Base-by-base conservation (phyloP, 2,329 filamentous ascomycete genomes). In the Claviceps fusiformis region DNA sequence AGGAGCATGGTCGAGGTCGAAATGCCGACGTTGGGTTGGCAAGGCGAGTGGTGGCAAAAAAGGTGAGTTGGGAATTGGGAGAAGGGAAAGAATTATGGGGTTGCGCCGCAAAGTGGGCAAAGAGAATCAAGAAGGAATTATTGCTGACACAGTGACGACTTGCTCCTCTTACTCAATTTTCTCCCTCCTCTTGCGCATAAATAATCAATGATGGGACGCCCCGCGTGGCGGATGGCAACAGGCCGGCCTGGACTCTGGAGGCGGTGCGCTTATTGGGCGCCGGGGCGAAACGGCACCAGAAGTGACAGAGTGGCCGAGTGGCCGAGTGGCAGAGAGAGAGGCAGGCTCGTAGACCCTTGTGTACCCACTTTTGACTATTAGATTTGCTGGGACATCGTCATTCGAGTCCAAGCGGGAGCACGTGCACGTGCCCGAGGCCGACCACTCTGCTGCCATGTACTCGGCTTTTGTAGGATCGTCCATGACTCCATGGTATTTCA, bases 1-100 rank as follows among this genome's bases (percentile, higher is more conserved):
- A 64, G 60, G 61, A 64, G 64, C 71, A 73, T 73, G 61, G 61
- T 71, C 59, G 59, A 61, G 61, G 61, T 71, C 59, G 59, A 61
- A 47, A 47, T 41, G 39, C 45, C 33, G 31, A 49, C 31, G 44
- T 35, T 17, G 41, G 24, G 43, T 43, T 37, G 37, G 35, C 15
- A 13, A 19, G 49, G 35, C 15, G 11, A 19, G 49, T 43, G 27
- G 50, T 53, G 50, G 37, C 31, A 37, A 41, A 39, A 19, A 19
- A 5, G 43, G 24, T 29, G 54, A 8, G 15, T 47, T 47, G 44
- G 45, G 45, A 29, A 29, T 31, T 29, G 37, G 43, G 11, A 48
- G 11, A 11, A 50, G 27, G 39, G 24, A 24, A 35, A 29, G 15
- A 15, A 10, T 35, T 50, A 37, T 27, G 35, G 44, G 37, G 46